Conservation (phyloP, 768 basidiomycete genomes). For the Cubamyces lactineus region DNA sequence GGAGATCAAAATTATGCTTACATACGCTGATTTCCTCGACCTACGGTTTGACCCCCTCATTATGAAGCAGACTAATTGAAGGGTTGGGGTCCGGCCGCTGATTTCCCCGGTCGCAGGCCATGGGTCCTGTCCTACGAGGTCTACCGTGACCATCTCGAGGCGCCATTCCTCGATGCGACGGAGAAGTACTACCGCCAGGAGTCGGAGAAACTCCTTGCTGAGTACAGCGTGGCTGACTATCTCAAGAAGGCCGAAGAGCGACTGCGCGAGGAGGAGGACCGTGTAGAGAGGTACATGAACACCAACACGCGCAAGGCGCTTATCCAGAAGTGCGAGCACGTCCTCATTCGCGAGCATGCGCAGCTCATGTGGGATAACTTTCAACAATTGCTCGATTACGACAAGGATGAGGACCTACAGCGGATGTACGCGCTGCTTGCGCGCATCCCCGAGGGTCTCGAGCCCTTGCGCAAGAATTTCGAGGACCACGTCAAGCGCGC, state of each 20-base stretch:
- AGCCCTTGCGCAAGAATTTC: slow-evolving; percentile 89
- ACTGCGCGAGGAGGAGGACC: slow-evolving; percentile 90
- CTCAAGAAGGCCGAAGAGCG: slow-evolving; percentile 93
- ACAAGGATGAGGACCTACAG: slow-evolving; percentile 93
- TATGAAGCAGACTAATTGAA: no score
- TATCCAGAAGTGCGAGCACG: slow-evolving; percentile 85
- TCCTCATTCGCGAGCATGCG: slow-evolving; percentile 86
- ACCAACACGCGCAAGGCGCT: slow-evolving; percentile 83
- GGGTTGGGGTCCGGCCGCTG: no score
- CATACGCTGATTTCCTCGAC: no score
- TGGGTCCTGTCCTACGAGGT: slow-evolving; percentile 92
- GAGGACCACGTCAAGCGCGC: slow-evolving; percentile 95
- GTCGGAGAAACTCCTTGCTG: slow-evolving; percentile 85
- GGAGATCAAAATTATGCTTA: no score
- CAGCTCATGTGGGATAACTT: slow-evolving; percentile 92
- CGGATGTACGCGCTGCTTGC: slow-evolving; percentile 94
- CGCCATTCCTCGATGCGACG: slow-evolving; percentile 85
- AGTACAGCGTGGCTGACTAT: slow-evolving; percentile 91
- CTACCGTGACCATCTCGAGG: slow-evolving; percentile 90
- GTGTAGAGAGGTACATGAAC: slow-evolving; percentile 93
- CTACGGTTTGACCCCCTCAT: no score
- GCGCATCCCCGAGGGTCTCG: slow-evolving; percentile 87
- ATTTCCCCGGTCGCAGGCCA: no score
- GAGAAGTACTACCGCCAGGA: slow-evolving; percentile 92
- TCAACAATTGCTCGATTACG: slow-evolving; percentile 85